Conservation (phyloP, 495 filamentous ascomycete species). For the Aspergillus mulundensis region DNA sequence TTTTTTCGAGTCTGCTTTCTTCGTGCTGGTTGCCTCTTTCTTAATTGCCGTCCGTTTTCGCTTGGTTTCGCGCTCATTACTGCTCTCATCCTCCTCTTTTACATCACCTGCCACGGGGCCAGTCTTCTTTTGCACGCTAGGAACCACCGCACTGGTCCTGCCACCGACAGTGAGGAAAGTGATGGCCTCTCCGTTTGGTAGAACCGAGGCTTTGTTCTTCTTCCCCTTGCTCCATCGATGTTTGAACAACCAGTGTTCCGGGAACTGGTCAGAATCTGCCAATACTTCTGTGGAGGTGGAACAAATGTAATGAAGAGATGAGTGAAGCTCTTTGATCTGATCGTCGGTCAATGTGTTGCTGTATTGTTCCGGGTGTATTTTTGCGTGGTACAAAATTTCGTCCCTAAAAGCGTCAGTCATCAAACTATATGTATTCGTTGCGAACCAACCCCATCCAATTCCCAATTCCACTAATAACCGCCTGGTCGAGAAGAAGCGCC, state of each 20-base stretch:
- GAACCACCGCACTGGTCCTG: conserved; percentile 82
- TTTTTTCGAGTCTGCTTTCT: conserved; percentile 21
- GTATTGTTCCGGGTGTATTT: conserved; percentile 87
- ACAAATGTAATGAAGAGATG: conserved; percentile 74
- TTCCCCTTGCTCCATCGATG: conserved; percentile 89
- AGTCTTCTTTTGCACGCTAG: conserved; percentile 80
- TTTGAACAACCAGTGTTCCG: conserved; percentile 86
- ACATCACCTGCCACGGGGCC: conserved; percentile 41
- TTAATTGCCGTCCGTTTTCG: conserved; percentile 35
- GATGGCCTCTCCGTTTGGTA: conserved; percentile 83
- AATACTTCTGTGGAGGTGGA: conserved; percentile 71
- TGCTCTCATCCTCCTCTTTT: conserved; percentile 25
- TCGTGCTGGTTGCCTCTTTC: conserved; percentile 25
- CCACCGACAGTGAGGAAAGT: conserved; percentile 81
- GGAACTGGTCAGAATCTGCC: conserved; percentile 79
- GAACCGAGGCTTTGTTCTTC: conserved; percentile 58
- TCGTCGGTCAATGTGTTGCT: conserved; percentile 71
- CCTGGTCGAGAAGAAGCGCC: conserved; percentile 79
- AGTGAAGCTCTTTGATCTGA: conserved; percentile 68
- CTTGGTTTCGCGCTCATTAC: conserved; percentile 24
- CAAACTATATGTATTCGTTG: background rate
- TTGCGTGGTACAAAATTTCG: conserved; percentile 83
- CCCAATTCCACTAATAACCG: conserved; percentile 86
- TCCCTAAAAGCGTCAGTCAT: conserved; percentile 50
- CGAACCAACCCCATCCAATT: conserved; percentile 81